Evolutionary conservation across 768 basidiomycete genomes (phyloP), one percentile per base, ranked within the genome.

Genomic region (Hericium coralloides): DNA sequence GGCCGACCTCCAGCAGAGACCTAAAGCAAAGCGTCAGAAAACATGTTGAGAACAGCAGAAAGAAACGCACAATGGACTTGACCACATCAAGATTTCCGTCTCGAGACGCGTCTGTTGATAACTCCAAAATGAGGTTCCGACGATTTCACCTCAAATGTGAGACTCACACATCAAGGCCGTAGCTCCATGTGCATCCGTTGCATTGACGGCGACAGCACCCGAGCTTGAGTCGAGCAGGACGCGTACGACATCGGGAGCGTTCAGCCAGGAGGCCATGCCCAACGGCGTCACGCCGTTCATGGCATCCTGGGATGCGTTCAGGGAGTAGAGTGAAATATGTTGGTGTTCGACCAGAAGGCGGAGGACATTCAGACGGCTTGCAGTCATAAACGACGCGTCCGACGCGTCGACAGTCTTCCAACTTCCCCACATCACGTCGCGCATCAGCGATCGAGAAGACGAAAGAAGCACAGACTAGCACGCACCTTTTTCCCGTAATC

Each of bases 131-230:
- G 12, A n/a, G 36, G 12, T 37, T 48, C 55, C 6, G 31, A 8
- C 53, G 37, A 37, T 18, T 51, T 20, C 43, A 37, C 17, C 55
- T 50, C 58, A 61, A 31, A 31, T 8, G 39, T 26, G 23, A 74
- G 84, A 72, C 60, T 55, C 75, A 92, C 89, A 92, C 89, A 92
- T 92, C 58, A 92, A 74, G 6, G 89, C 82, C 25, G 89, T 92
- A 22, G 85, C 88, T 7, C 87, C 86, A 64, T 85, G 81, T 22
- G 79, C 71, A 64, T 92, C 89, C 74, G 82, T 79, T 36, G 83
- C 86, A 61, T 91, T 84, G 3, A 89, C 87, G 7, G 83, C 78
- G 22, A 91, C 80, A 22, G 79, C 67, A 45, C 82, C 83, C 2
- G 73, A 69, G 62, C 84, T 84, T 26, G 73, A 77, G 49, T 87